phyloP scores from a whole-genome alignment of 148 eudicot genomes.

The Agrostemma githago region DNA sequence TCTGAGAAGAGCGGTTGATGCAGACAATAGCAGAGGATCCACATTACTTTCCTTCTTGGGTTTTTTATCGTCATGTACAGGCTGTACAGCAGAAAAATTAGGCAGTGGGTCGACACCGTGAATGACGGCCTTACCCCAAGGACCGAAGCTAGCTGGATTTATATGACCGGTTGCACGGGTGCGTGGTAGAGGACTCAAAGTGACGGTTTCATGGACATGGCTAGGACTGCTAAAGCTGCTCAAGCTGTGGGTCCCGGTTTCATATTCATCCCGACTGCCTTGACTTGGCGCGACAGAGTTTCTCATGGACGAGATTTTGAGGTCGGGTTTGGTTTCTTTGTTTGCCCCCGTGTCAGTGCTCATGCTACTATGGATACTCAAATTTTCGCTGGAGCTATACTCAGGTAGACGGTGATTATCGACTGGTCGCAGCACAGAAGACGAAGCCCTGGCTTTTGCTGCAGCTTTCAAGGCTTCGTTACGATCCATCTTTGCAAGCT shows the following conservation, averaged over 20 bases:
- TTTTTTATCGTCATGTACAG: slow-evolving; percentile 46
- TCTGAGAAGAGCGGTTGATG: slow-evolving; percentile 51
- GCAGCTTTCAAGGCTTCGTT: slow-evolving; percentile 82
- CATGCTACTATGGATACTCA: slow-evolving; percentile 76
- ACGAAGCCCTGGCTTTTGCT: slow-evolving; percentile 95
- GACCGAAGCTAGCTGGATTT: slow-evolving; percentile 24
- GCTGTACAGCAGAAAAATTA: slow-evolving; percentile 29
- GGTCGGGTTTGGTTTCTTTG: slow-evolving; percentile 47
- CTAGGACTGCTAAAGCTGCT: slow-evolving; percentile 94
- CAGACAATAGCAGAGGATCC: slow-evolving; percentile 43
- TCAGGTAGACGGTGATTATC: slow-evolving; percentile 47
- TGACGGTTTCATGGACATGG: slow-evolving; percentile 72
- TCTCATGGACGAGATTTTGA: slow-evolving; percentile 38
- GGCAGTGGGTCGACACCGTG: slow-evolving; percentile 20
- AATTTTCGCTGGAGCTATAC: slow-evolving; percentile 71
- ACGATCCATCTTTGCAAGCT: slow-evolving; percentile 84
- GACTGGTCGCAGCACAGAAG: slow-evolving; percentile 82
- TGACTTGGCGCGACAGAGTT: slow-evolving; percentile 70
- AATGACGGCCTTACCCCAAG: slow-evolving; percentile 28
- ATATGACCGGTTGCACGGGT: slow-evolving; percentile 38
- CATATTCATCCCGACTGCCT: slow-evolving; percentile 84
- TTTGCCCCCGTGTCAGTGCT: slow-evolving; percentile 61
- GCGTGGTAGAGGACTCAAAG: slow-evolving; percentile 78
- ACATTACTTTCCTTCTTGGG: slow-evolving; percentile 41
- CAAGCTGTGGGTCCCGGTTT: slow-evolving; percentile 75